These are phyloP conservation scores for Leccinellum albellum DNA, from an alignment of 768 basidiomycete species.

Conservation along the genomic window DNA sequence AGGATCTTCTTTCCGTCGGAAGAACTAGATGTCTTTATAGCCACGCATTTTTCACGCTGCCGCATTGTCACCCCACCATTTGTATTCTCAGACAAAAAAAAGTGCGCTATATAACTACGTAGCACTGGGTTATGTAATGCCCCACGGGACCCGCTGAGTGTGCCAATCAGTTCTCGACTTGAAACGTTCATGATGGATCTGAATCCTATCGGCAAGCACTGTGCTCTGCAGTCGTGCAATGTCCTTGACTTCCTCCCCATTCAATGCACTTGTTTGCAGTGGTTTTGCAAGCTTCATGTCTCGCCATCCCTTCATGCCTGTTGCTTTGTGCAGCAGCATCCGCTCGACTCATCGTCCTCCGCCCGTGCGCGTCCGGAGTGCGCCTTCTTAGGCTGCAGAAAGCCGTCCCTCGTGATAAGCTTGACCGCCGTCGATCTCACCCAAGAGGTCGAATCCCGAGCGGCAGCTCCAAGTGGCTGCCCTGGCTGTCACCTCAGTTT, in stretches of 20 bases:
- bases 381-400: constrained; percentile 47
- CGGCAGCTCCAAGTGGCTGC: constrained; percentile 34
- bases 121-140: constrained; percentile 6
- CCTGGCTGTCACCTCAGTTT: constrained; percentile 52
- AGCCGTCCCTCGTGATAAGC: constrained; percentile 48
- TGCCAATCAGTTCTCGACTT: not conserved
- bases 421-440: constrained; percentile 20
- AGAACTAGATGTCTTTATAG: constrained; percentile 53
- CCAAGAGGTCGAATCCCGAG: constrained; percentile 12
- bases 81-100: constrained; percentile 7
- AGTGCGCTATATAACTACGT: constrained; percentile 2
- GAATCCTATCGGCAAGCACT: constrained; percentile 59
- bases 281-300: constrained; percentile 66
- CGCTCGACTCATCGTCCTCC: constrained; percentile 1
- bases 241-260: constrained; percentile 77
- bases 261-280: constrained; percentile 52
- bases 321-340: constrained; percentile 12
- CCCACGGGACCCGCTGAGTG: not conserved
- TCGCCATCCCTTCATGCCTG: constrained; percentile 61
- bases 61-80: constrained; percentile 4
- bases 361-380: constrained; percentile 44
- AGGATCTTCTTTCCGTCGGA: constrained; percentile 98
- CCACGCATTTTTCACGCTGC: not conserved
- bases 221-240: constrained; percentile 57
- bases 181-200: constrained; percentile 40